Evolutionary conservation across 1,284 basidiomycete species (phyloP), one percentile per base, ranked within the genome.

Genomic region (Flammula alnicola): DNA sequence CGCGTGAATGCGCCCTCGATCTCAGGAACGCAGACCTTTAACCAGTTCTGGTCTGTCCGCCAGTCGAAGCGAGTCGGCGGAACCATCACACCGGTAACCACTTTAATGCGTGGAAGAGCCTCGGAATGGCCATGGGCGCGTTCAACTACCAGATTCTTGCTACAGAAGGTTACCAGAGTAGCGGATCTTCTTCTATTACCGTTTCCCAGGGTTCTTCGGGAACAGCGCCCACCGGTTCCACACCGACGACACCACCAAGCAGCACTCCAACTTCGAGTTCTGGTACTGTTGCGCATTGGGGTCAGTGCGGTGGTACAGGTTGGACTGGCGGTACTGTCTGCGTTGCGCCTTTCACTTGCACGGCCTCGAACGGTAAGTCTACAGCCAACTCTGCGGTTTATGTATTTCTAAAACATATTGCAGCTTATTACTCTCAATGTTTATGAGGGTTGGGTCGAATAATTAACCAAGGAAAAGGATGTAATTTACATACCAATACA

Each of bases 61-160:
- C 58, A 60, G 35, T 46, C 31, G 20, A 57, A 67, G 40, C 60
- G 66, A 38, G 59, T 58, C 23, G 61, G 64, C 44, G 69, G 69
- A 19, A 66, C 65, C 8, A 56, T 72, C 52, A 70, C 27, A 64
- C 64, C 9, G 57, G 59, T 9, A 66, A 63, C 59, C 70, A 72
- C 59, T 71, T 72, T 55, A 69, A 66, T 44, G 70, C 70, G 12
- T 73, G 69, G 69, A 54, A 52, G 32, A 25, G 33, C 12, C 51
- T 63, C 26, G 70, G 70, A 6, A 57, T 72, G 65, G 38, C 32
- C 6, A 48, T 73, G 48, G 71, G 71, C 20, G 55, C 64, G 32
- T 62, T 60, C 61, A 69, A 72, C 61, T 70, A 71, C 57, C 69
- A 71, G 63, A 66, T 73, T 41, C 41, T 73, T 43, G 68, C 69